A percentile compares a stretch with the other conserved stretches of the same genome.
These are phyloP conservation scores for Flagelloscypha sp. DNA, from an alignment of 768 basidiomycete species.

Conservation along the genomic window DNA sequence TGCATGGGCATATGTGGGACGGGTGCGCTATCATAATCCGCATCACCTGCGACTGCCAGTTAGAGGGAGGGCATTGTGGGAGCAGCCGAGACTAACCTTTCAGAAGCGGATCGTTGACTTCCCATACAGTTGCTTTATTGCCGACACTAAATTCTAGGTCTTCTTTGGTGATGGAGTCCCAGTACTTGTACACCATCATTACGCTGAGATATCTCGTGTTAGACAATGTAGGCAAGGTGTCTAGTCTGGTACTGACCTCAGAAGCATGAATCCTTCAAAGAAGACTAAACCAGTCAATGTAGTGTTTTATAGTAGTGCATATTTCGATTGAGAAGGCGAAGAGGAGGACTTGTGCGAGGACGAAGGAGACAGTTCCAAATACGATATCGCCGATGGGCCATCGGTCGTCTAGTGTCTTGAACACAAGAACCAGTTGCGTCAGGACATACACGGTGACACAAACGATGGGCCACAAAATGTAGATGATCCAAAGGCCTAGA, in stretches of 20 bases:
- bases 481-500: conserved; percentile 45
- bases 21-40: too few relatives aligned
- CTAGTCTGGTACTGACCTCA: too few relatives aligned
- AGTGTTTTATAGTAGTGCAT: conserved; percentile 57
- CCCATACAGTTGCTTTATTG: conserved; percentile 57
- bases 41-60: too few relatives aligned
- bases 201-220: too few relatives aligned
- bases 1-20: too few relatives aligned
- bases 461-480: conserved; percentile 44
- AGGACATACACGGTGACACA: conserved; percentile 48
- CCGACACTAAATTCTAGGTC: conserved; percentile 66
- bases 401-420: conserved; percentile 59
- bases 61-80: too few relatives aligned
- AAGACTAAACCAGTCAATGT: conserved; percentile 63
- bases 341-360: conserved; percentile 45
- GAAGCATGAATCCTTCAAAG: conserved; percentile 55
- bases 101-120: conserved; percentile 52
- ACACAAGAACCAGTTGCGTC: conserved; percentile 52
- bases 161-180: conserved; percentile 59
- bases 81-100: too few relatives aligned
- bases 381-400: conserved; percentile 57
- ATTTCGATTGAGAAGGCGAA: conserved; percentile 55
- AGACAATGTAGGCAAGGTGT: too few relatives aligned
- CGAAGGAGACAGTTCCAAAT: conserved; percentile 53
- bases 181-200: conserved; percentile 69